These are phyloP conservation scores for Cystoisospora suis DNA, from an alignment of 169 alveolate genomes.

Conservation along the genomic window DNA sequence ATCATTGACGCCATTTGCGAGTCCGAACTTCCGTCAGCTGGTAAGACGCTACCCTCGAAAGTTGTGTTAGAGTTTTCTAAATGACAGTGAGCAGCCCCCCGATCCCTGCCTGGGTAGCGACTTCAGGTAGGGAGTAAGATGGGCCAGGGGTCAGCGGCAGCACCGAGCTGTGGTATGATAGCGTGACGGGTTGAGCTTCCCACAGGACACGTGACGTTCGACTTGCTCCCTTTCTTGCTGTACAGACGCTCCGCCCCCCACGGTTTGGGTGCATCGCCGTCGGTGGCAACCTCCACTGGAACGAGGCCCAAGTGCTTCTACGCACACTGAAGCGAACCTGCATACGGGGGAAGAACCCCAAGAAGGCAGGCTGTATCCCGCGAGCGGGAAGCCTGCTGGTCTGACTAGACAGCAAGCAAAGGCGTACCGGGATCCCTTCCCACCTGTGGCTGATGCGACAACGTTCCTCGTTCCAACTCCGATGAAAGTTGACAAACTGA, in stretches of 20 bases:
- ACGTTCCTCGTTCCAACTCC: slow-evolving; percentile 26
- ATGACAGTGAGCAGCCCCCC: not conserved
- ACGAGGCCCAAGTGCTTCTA: not conserved
- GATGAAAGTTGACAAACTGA: not conserved
- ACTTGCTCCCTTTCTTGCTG: not conserved
- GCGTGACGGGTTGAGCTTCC: no score
- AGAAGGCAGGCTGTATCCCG: not conserved
- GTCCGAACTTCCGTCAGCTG: slow-evolving; percentile 28
- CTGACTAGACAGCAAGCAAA: not conserved
- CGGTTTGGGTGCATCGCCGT: slow-evolving; percentile 8
- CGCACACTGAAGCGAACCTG: not conserved
- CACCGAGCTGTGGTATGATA: no score
- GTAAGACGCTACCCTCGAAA: not conserved
- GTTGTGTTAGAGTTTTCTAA: not conserved
- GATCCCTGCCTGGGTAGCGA: not conserved
- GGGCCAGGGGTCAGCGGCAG: no score
- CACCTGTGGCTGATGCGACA: not conserved
- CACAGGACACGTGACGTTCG: no score
- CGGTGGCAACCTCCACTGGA: slow-evolving; percentile 24
- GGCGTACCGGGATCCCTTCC: not conserved
- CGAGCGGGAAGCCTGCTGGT: not conserved
- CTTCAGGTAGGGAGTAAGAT: not conserved
- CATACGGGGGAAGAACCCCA: not conserved
- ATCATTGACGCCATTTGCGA: slow-evolving; percentile 19
- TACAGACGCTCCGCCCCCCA: not conserved